phyloP scores from a whole-genome alignment of 2,329 filamentous ascomycete genomes.

The Leptographium flavum region DNA sequence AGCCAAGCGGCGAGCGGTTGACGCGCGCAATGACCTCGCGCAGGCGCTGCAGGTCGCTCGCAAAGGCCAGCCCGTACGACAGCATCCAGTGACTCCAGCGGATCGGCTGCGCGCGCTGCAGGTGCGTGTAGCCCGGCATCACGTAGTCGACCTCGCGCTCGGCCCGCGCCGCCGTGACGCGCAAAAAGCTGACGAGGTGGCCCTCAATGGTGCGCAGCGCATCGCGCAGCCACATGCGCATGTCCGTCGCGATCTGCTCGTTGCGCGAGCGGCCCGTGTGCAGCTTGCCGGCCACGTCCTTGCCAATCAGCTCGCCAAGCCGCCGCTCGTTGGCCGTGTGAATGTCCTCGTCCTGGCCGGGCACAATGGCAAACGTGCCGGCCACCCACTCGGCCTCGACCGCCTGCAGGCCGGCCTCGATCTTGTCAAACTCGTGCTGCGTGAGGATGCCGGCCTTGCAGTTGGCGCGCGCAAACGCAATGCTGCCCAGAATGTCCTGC shows the following conservation, averaged over 20 bases:
- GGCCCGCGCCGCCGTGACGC: constrained; percentile 53
- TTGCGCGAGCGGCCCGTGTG: constrained; percentile 82
- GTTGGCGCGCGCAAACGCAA: constrained; percentile 74
- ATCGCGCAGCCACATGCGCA: constrained; percentile 78
- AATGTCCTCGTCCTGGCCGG: constrained; percentile 43
- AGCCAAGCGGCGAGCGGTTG: constrained; percentile 58
- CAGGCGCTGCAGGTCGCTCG: constrained; percentile 61
- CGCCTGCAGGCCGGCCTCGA: constrained; percentile 54
- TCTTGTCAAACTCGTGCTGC: constrained; percentile 55
- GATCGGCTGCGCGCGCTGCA: constrained; percentile 69
- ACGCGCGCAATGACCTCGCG: constrained; percentile 60
- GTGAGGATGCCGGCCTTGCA: constrained; percentile 60
- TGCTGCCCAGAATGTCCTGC: constrained; percentile 66
- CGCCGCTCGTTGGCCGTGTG: constrained; percentile 60
- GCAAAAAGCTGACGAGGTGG: constrained; percentile 54
- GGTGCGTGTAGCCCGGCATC: constrained; percentile 82
- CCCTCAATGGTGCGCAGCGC: constrained; percentile 55
- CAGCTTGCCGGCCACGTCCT: constrained; percentile 72
- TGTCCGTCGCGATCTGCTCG: constrained; percentile 80
- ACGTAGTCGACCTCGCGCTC: constrained; percentile 61
- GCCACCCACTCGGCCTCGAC: constrained; percentile 39
- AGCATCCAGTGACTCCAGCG: constrained; percentile 74
- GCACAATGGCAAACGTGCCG: constrained; percentile 34
- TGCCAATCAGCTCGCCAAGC: constrained; percentile 73
- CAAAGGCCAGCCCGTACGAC: constrained; percentile 58